Conservation (phyloP, 2,329 filamentous ascomycete species). For the Fusarium transvaalense region DNA sequence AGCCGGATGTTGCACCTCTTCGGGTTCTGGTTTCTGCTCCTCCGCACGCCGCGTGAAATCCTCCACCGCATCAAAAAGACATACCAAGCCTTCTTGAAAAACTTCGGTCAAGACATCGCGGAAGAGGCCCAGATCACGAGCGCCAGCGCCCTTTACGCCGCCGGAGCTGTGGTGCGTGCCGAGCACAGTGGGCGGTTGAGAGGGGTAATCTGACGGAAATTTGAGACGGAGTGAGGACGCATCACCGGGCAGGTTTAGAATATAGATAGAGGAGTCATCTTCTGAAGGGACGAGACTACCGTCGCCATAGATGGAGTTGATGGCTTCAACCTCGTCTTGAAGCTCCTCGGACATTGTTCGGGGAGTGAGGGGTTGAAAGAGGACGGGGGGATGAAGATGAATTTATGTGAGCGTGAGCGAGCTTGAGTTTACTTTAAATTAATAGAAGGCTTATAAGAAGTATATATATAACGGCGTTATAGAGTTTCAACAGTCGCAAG, state of each 20-base stretch:
- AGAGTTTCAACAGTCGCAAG: constrained; percentile 3
- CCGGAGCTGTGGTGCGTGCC: constrained; percentile 87
- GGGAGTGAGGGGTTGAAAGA: constrained; percentile 23
- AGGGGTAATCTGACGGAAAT: constrained; percentile 82
- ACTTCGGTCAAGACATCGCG: constrained; percentile 74
- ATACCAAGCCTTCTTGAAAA: constrained; percentile 81
- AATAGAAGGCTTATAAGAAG: background rate
- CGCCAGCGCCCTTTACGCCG: constrained; percentile 77
- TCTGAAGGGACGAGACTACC: constrained; percentile 67
- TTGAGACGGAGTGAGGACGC: constrained; percentile 70
- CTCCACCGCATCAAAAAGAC: constrained; percentile 92
- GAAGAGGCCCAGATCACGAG: constrained; percentile 76
- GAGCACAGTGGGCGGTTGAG: constrained; percentile 76
- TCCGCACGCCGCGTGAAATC: constrained; percentile 67
- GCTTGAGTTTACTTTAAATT: background rate
- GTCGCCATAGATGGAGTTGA: constrained; percentile 86
- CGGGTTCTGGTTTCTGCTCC: constrained; percentile 48
- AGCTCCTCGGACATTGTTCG: constrained; percentile 69
- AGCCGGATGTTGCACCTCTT: constrained; percentile 44
- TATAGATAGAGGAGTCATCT: constrained; percentile 58
- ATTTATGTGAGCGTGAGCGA: background rate
- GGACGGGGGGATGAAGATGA: background rate
- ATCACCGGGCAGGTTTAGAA: constrained; percentile 76
- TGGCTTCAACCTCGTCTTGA: constrained; percentile 80
- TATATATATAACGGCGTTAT: background rate